Evolutionary conservation across 169 alveolate genomes (phyloP).

Genomic region (Plasmodium yoelii): DNA sequence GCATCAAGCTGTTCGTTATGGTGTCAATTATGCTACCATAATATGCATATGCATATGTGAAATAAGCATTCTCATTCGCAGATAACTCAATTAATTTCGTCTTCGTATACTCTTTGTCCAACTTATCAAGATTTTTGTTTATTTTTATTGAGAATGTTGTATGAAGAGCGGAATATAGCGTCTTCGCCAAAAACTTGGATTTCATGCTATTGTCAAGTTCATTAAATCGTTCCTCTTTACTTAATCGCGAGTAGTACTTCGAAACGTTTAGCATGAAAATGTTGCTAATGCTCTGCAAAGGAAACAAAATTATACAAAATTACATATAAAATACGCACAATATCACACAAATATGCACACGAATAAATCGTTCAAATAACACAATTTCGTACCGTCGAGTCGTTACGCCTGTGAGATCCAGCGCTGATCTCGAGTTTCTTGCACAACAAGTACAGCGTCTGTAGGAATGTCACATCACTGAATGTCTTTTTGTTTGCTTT

Average conservation of each 20-base stretch:
- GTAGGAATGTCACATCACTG: constrained; percentile 33
- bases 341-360: not conserved
- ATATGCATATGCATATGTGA: not conserved
- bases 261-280: constrained; percentile 24
- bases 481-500: constrained; percentile 15
- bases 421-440: constrained; percentile 33
- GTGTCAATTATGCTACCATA: constrained; percentile 46
- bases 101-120: constrained; percentile 23
- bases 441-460: constrained; percentile 32
- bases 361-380: not conserved
- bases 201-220: constrained; percentile 36
- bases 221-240: constrained; percentile 16
- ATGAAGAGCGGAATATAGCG: constrained; percentile 32
- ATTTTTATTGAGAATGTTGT: constrained; percentile 8
- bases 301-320: not conserved
- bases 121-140: constrained; percentile 13
- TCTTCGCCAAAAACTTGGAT: constrained; percentile 34
- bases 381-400: constrained; percentile 19
- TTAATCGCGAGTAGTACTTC: constrained; percentile 26
- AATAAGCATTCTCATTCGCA: not conserved
- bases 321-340: constrained; percentile 1
- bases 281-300: constrained; percentile 21
- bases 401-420: constrained; percentile 32
- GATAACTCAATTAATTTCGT: not conserved
- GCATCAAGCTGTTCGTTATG: constrained; percentile 41